Evolutionary conservation across 371 early-diverging fungal genomes (phyloP).

Genomic region (Apophysomyces variabilis): DNA sequence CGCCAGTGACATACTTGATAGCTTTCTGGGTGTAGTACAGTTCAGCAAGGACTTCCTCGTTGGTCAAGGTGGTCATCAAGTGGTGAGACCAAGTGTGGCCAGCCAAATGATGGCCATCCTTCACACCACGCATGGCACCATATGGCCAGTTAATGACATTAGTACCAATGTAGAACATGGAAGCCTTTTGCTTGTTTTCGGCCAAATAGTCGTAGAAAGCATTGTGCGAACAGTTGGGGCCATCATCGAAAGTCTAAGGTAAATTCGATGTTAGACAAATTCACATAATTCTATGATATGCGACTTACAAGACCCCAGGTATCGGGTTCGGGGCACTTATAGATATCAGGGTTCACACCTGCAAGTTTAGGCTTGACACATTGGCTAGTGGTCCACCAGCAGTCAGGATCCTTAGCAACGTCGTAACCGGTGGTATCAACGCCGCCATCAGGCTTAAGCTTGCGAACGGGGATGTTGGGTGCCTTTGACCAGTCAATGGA

Average conservation of each 20-base stretch:
- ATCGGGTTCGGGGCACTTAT: slow-evolving; percentile 43
- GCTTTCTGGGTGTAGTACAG: slow-evolving; percentile 57
- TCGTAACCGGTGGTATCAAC: slow-evolving; percentile 43
- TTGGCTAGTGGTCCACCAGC: slow-evolving; percentile 55
- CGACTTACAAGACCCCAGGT: slow-evolving; percentile 48
- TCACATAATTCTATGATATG: neutral
- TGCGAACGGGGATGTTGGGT: slow-evolving; percentile 44
- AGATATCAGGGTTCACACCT: slow-evolving; percentile 43
- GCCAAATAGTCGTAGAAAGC: slow-evolving; percentile 54
- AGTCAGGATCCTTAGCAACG: slow-evolving; percentile 44
- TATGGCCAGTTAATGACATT: slow-evolving; percentile 57
- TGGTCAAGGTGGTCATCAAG: slow-evolving; percentile 54
- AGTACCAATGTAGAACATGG: slow-evolving; percentile 61
- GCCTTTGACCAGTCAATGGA: slow-evolving; percentile 52
- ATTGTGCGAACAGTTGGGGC: slow-evolving; percentile 56
- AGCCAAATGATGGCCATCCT: slow-evolving; percentile 54
- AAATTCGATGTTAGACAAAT: neutral
- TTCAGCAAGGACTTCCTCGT: slow-evolving; percentile 60
- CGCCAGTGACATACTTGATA: slow-evolving; percentile 58
- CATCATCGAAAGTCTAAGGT: slow-evolving; percentile 55
- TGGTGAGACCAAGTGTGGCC: slow-evolving; percentile 63
- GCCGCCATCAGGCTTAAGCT: slow-evolving; percentile 28
- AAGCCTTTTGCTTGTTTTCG: slow-evolving; percentile 52
- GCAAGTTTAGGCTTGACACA: slow-evolving; percentile 42
- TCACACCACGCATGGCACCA: slow-evolving; percentile 53